Conservation (phyloP, 2,329 filamentous ascomycete genomes). For the Stachybotrys echinatus region DNA sequence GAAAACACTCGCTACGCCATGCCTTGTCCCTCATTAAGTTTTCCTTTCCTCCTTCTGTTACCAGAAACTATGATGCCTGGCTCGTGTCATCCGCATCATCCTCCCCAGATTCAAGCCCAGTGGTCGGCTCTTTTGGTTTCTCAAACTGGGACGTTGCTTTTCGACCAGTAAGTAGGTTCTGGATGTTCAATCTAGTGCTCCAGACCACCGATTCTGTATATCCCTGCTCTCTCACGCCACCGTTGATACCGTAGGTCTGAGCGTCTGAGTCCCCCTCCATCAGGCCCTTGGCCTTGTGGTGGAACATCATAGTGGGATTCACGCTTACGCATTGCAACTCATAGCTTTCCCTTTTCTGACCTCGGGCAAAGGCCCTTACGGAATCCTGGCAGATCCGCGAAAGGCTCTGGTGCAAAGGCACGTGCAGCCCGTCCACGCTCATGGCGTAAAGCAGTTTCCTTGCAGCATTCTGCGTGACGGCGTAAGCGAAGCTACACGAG, state of each 20-base stretch:
- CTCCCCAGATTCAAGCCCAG: neutral
- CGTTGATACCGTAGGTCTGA: slow-evolving; percentile 10
- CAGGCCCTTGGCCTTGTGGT: slow-evolving; percentile 22
- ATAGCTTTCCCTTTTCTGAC: neutral
- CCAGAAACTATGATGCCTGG: neutral
- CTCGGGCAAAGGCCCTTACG: neutral
- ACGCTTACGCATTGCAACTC: slow-evolving; percentile 22
- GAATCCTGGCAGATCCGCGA: slow-evolving; percentile 6
- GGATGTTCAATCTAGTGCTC: slow-evolving; percentile 22
- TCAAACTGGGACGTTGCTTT: slow-evolving; percentile 17
- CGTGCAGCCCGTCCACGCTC: slow-evolving; percentile 32
- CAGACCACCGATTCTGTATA: slow-evolving; percentile 25
- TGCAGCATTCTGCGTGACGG: slow-evolving; percentile 36
- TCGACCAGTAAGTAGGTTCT: slow-evolving; percentile 20
- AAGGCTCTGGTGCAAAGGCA: slow-evolving; percentile 37
- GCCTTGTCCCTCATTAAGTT: no score
- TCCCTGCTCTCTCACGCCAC: slow-evolving; percentile 19
- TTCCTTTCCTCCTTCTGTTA: no score
- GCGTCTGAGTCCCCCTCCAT: slow-evolving; percentile 26
- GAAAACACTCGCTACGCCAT: no score
- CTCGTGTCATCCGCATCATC: neutral
- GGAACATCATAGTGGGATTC: slow-evolving; percentile 27
- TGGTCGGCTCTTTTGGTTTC: neutral
- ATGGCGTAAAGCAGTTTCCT: slow-evolving; percentile 35
- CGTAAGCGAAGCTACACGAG: slow-evolving; percentile 37